Evolutionary conservation across 495 filamentous ascomycete species (phyloP).

Genomic region (Podospora australis): DNA sequence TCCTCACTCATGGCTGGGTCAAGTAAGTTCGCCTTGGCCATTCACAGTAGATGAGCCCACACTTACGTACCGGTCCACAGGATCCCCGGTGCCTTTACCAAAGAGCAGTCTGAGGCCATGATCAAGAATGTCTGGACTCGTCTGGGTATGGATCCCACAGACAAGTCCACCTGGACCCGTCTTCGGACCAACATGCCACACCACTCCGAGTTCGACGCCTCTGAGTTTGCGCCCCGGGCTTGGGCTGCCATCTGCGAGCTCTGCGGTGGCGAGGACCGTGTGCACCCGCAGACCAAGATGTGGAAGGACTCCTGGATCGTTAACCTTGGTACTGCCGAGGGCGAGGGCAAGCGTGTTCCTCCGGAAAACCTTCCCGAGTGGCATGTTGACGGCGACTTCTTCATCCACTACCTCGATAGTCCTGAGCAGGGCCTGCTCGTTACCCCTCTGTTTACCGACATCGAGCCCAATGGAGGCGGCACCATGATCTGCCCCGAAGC

Average conservation of each 20-base stretch:
- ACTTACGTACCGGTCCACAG: conserved; percentile 8
- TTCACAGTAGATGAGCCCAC: neutral
- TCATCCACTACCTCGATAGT: conserved; percentile 68
- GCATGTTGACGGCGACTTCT: conserved; percentile 76
- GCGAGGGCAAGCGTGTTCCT: conserved; percentile 42
- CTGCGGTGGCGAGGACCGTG: conserved; percentile 57
- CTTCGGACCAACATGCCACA: conserved; percentile 61
- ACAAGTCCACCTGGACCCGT: conserved; percentile 60
- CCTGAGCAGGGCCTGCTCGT: conserved; percentile 66
- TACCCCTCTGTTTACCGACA: conserved; percentile 64
- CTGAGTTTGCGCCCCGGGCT: conserved; percentile 58
- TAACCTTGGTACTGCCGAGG: conserved; percentile 58
- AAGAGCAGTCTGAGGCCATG: conserved; percentile 51
- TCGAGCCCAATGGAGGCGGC: conserved; percentile 55
- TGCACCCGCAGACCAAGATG: conserved; percentile 40
- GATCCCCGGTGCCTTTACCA: conserved; percentile 45
- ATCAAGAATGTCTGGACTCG: conserved; percentile 59
- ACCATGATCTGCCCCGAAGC: conserved; percentile 59
- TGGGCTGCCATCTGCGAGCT: conserved; percentile 67
- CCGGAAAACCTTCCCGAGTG: conserved; percentile 51
- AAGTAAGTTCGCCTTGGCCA: conserved; percentile 27
- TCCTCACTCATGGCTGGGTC: conserved; percentile 60
- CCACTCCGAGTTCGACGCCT: conserved; percentile 47
- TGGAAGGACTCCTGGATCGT: conserved; percentile 71
- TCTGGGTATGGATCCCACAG: conserved; percentile 58